These are phyloP conservation scores for Acanthamoeba castellanii DNA, from an alignment of 208 protist species.

Conservation along the genomic window DNA sequence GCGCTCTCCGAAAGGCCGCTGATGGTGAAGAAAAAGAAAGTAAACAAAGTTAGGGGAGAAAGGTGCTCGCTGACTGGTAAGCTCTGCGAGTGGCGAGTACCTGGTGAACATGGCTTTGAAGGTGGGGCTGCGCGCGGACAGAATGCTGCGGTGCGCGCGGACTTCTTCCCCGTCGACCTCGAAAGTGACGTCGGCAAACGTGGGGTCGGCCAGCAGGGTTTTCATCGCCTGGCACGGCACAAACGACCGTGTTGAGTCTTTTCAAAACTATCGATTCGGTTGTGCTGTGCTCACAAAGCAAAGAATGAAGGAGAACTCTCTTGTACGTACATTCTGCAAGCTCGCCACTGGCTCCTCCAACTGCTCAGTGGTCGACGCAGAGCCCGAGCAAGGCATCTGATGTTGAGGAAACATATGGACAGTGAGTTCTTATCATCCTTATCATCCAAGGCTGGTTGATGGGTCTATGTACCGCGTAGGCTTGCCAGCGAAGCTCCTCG, in stretches of 20 bases:
- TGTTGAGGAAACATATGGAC: no score
- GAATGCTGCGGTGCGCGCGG: background rate
- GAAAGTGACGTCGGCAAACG: constrained; percentile 15
- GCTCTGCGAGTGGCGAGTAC: background rate
- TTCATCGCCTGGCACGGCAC: background rate
- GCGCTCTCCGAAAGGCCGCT: background rate
- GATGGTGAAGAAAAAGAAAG: background rate
- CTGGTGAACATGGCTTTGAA: constrained; percentile 59
- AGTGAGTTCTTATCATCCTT: no score
- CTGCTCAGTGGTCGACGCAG: no score
- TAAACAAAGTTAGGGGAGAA: background rate
- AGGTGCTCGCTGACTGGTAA: background rate
- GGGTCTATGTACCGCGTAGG: background rate
- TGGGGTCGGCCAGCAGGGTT: background rate
- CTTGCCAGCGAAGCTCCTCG: background rate
- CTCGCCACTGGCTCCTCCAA: no score
- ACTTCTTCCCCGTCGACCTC: background rate
- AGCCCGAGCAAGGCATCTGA: no score
- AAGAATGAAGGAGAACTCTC: background rate
- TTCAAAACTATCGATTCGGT: no score
- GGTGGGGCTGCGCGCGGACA: background rate
- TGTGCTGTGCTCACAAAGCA: background rate
- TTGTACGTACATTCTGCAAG: no score
- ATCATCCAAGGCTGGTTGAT: no score
- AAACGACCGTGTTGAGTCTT: no score